Conservation (phyloP, 164 flowering plant genomes). For the Magnolia officinalis region DNA sequence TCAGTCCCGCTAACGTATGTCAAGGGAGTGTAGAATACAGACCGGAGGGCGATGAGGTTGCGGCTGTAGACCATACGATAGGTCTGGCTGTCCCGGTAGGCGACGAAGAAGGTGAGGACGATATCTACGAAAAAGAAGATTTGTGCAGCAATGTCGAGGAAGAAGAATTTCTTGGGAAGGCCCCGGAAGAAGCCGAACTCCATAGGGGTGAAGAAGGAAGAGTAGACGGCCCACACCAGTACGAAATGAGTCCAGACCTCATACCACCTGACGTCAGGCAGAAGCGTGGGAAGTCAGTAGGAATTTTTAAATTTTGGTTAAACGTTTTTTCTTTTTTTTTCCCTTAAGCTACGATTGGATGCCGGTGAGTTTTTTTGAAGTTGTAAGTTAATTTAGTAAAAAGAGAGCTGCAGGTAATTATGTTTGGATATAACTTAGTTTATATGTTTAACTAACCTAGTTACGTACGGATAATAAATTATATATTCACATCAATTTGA, state of each 20-base stretch:
- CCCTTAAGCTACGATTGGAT: too few species aligned
- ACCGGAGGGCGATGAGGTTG: constrained; percentile 67
- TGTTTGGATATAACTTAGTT: too few species aligned
- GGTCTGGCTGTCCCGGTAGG: constrained; percentile 70
- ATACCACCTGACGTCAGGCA: constrained; percentile 70
- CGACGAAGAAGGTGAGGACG: constrained; percentile 59
- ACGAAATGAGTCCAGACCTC: constrained; percentile 65
- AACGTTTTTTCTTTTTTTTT: too few species aligned
- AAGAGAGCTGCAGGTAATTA: too few species aligned
- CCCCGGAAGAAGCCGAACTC: constrained; percentile 98
- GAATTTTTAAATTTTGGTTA: too few species aligned
- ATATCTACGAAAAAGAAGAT: constrained; percentile 77
- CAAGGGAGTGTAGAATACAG: constrained; percentile 6
- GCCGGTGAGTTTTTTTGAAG: too few species aligned
- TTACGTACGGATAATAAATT: too few species aligned
- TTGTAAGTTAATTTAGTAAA: too few species aligned
- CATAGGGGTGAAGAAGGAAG: constrained; percentile 89
- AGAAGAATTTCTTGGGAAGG: constrained; percentile 55
- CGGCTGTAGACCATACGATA: constrained; percentile 64
- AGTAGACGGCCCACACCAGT: constrained; percentile 83
- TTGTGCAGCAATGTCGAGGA: constrained; percentile 77
- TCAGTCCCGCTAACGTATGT: not conserved
- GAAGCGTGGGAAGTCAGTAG: not conserved
- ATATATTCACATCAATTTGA: too few species aligned
- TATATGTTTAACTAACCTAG: too few species aligned